phyloP scores from a whole-genome alignment of 257 asterid species.

The Petunia secreta region DNA sequence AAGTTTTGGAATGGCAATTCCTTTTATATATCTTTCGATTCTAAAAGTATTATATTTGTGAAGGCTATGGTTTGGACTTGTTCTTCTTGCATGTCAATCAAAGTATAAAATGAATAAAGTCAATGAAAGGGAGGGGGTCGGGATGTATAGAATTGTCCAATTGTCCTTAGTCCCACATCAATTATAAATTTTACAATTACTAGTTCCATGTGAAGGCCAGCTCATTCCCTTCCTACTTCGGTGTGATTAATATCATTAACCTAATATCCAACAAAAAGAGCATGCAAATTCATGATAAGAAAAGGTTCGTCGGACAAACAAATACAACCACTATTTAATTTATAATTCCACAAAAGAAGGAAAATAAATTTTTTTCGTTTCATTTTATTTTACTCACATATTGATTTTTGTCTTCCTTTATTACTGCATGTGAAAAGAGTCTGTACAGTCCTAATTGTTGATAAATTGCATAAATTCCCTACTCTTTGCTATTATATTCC shows the following conservation, averaged over 20 bases:
- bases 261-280: neutral
- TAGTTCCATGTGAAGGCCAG: constrained; percentile 28
- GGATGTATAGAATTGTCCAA: neutral
- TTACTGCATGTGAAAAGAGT: neutral
- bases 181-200: constrained; percentile 16
- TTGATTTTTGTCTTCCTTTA: neutral
- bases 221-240: constrained; percentile 17
- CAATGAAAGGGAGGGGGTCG: neutral
- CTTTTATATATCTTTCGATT: neutral
- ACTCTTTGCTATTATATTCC: neutral
- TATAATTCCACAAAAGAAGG: neutral
- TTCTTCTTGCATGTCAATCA: constrained; percentile 18
- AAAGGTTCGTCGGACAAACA: neutral
- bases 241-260: constrained; percentile 15
- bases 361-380: no score
- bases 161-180: constrained; percentile 11
- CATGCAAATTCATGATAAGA: neutral
- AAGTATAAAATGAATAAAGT: constrained; percentile 19
- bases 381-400: neutral
- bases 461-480: neutral
- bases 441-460: neutral
- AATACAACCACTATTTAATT: constrained; percentile 8
- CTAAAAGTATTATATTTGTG: neutral
- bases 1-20: neutral
- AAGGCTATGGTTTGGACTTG: constrained; percentile 19